A percentile compares a stretch with the other conserved stretches of the same genome.
Conservation (phyloP, 2,329 filamentous ascomycete genomes). For the Coniochaeta sp. region DNA sequence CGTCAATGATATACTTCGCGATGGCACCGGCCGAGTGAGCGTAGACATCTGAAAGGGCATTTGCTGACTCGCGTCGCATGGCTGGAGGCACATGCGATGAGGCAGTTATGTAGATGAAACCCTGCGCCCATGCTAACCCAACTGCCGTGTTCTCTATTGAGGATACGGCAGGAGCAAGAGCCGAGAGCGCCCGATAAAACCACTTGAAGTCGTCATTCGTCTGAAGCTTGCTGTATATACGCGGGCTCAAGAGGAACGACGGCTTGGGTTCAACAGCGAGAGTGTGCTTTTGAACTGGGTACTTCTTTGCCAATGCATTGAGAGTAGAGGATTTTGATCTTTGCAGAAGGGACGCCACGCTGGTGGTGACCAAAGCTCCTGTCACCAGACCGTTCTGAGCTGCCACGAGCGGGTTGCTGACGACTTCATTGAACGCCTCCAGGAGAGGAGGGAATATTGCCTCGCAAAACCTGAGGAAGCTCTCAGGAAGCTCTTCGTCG, state of each 20-base stretch:
- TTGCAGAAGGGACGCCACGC: constrained; percentile 49
- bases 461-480: constrained; percentile 44
- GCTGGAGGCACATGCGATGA: constrained; percentile 52
- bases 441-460: constrained; percentile 47
- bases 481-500: constrained; percentile 37
- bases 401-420: constrained; percentile 68
- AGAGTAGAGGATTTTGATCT: constrained; percentile 45
- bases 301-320: constrained; percentile 48
- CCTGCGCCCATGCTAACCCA: constrained; percentile 73
- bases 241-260: constrained; percentile 78
- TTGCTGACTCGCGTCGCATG: constrained; percentile 56
- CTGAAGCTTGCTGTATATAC: constrained; percentile 75
- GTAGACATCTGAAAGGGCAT: constrained; percentile 60
- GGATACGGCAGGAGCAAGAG: constrained; percentile 48
- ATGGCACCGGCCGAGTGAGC: constrained; percentile 39
- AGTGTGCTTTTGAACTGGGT: constrained; percentile 55
- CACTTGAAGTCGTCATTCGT: constrained; percentile 71
- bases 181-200: constrained; percentile 63
- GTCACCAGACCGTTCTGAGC: constrained; percentile 78
- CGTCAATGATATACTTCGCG: constrained; percentile 55
- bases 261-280: constrained; percentile 70
- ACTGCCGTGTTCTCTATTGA: constrained; percentile 39
- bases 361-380: constrained; percentile 66
- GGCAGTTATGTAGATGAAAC: constrained; percentile 71
- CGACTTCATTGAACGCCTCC: constrained; percentile 70